These are phyloP conservation scores for Trichoderma gracile DNA, from an alignment of 2,329 filamentous ascomycete species.

Conservation along the genomic window DNA sequence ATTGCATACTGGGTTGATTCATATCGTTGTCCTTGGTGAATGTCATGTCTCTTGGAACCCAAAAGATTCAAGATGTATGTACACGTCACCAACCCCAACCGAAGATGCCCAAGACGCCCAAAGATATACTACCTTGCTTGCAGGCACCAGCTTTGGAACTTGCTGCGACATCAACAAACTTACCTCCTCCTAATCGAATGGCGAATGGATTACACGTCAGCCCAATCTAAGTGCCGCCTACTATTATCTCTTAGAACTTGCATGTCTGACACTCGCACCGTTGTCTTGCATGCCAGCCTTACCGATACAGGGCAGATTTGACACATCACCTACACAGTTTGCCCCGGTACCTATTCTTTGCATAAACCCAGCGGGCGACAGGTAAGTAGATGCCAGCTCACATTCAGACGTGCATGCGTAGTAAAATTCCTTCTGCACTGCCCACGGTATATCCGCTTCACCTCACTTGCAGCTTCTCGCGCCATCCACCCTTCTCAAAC, in stretches of 20 bases:
- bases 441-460: slow-evolving; percentile 30
- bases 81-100: not conserved
- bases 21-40: no score
- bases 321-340: not conserved
- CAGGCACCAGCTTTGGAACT: no score
- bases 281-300: not conserved
- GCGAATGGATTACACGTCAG: not conserved
- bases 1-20: not conserved
- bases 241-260: not conserved
- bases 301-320: not conserved
- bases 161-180: not conserved
- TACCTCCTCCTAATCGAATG: not conserved
- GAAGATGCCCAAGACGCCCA: no score
- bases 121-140: no score
- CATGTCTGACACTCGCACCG: not conserved
- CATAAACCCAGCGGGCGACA: not conserved
- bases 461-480: slow-evolving; percentile 60
- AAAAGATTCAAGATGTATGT: not conserved
- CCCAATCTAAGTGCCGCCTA: not conserved
- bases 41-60: no score
- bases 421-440: not conserved
- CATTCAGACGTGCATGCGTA: not conserved
- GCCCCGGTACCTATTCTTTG: not conserved
- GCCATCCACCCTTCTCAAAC: slow-evolving; percentile 72
- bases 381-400: not conserved